Evolutionary conservation across 495 filamentous ascomycete genomes (phyloP).

Genomic region (Xylaria venustula): DNA sequence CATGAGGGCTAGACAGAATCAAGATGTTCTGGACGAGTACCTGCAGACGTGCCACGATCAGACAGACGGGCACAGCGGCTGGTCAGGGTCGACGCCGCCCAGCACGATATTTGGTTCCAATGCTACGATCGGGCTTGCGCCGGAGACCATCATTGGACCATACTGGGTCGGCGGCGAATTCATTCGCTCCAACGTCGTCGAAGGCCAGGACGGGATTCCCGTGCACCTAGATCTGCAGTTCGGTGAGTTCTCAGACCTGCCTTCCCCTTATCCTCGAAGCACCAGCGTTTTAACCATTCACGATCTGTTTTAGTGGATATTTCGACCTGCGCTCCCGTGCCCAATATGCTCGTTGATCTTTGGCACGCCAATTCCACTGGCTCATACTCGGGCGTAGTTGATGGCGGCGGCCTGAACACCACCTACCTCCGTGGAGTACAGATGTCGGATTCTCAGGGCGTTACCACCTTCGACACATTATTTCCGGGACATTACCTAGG

Average conservation of each 20-base stretch:
- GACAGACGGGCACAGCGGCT: conserved; percentile 20
- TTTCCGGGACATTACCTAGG: conserved; percentile 57
- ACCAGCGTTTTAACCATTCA: not conserved
- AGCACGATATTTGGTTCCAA: conserved; percentile 40
- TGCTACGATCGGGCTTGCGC: conserved; percentile 21
- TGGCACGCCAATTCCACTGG: conserved; percentile 56
- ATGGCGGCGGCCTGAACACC: conserved; percentile 39
- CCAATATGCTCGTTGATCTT: conserved; percentile 49
- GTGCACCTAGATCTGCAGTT: conserved; percentile 55
- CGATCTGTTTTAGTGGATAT: conserved; percentile 35
- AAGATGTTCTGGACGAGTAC: conserved; percentile 7
- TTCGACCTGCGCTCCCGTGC: conserved; percentile 48
- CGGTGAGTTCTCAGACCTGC: conserved; percentile 9
- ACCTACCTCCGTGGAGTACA: conserved; percentile 52
- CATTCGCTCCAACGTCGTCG: conserved; percentile 49
- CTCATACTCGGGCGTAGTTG: conserved; percentile 43
- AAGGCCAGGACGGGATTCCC: conserved; percentile 49
- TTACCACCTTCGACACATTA: conserved; percentile 49
- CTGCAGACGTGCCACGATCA: conserved; percentile 14
- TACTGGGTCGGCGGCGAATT: conserved; percentile 24
- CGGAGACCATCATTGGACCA: conserved; percentile 27
- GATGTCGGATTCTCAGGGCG: conserved; percentile 47
- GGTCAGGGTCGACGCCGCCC: conserved; percentile 35
- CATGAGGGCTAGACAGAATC: conserved; percentile 16
- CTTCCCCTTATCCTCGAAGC: too few relatives aligned